Percentiles rank a stretch among this genome's conserved stretches.
phyloP scores from a whole-genome alignment of 352 stramenopile species.

The Globisporangium spinosum region DNA sequence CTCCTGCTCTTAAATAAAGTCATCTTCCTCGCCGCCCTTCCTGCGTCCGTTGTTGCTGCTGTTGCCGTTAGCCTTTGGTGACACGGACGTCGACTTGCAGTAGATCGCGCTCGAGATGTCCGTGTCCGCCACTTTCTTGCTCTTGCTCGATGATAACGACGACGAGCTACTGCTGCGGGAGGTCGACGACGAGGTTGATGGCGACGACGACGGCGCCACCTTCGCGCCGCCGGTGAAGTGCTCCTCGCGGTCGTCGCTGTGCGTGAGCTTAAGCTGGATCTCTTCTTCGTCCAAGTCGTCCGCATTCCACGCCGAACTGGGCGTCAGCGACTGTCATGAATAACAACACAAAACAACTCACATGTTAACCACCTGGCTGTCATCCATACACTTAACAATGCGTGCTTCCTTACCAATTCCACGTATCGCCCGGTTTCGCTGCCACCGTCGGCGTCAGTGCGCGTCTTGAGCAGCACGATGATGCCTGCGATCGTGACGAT shows the following conservation, averaged over 20 bases:
- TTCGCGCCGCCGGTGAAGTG: conserved; percentile 17
- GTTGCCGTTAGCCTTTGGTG: conserved; percentile 17
- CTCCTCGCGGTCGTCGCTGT: conserved; percentile 24
- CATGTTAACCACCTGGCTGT: not conserved
- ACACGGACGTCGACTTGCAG: conserved; percentile 27
- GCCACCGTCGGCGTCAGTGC: conserved; percentile 20
- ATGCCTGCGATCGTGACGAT: conserved; percentile 78
- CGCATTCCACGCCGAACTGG: conserved; percentile 70
- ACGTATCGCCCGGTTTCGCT: conserved; percentile 45
- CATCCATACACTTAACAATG: not conserved
- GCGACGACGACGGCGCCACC: conserved; percentile 25
- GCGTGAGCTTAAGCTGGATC: conserved; percentile 51
- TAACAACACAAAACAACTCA: conserved; percentile 7
- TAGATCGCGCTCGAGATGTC: conserved; percentile 45
- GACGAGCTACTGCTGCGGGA: conserved; percentile 12
- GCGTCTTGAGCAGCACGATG: conserved; percentile 67
- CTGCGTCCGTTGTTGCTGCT: conserved; percentile 14
- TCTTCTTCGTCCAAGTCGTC: conserved; percentile 86
- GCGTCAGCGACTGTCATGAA: conserved; percentile 57
- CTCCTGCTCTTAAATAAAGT: conserved; percentile 61
- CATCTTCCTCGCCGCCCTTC: conserved; percentile 51
- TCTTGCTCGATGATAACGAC: conserved; percentile 12
- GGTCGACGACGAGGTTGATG: conserved; percentile 22
- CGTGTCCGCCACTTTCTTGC: conserved; percentile 18
- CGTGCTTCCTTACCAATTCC: conserved; percentile 52